Conservation (phyloP, 2,329 filamentous ascomycete genomes). For the Hymenoscyphus scutula region DNA sequence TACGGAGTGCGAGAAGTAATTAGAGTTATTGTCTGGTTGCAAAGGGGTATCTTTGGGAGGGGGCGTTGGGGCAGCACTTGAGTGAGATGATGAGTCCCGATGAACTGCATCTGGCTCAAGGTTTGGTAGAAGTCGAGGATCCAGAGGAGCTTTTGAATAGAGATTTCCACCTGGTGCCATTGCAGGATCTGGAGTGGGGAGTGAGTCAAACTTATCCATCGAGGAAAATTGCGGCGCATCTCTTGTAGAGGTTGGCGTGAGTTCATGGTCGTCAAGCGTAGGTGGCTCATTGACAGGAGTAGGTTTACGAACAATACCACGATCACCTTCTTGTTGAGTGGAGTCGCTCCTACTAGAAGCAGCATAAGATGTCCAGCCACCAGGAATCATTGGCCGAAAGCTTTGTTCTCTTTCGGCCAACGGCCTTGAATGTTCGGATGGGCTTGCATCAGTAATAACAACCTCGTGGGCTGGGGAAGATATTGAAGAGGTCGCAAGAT, state of each 20-base stretch:
- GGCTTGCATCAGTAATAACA: constrained; percentile 39
- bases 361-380: constrained; percentile 35
- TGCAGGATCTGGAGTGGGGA: constrained; percentile 28
- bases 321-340: constrained; percentile 8
- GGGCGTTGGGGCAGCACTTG: constrained; percentile 44
- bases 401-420: constrained; percentile 28
- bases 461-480: constrained; percentile 44
- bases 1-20: constrained; percentile 20
- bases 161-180: constrained; percentile 28
- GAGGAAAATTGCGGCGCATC: constrained; percentile 9
- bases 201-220: constrained; percentile 11
- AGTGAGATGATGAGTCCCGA: constrained; percentile 35
- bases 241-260: constrained; percentile 28
- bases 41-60: constrained; percentile 43
- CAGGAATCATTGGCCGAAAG: constrained; percentile 34
- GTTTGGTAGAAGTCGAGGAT: constrained; percentile 28
- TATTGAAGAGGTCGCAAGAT: constrained; percentile 44
- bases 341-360: constrained; percentile 26
- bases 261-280: constrained; percentile 20
- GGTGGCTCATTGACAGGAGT: constrained; percentile 13
- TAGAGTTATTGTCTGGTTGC: constrained; percentile 11
- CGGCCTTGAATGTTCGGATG: constrained; percentile 21
- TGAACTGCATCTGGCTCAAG: constrained; percentile 27
- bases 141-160: constrained; percentile 25
- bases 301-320: neutral